Evolutionary conservation across 148 eudicot genomes (phyloP), one percentile per base, ranked within the genome.

Genomic region (Rhododendron simsii): DNA sequence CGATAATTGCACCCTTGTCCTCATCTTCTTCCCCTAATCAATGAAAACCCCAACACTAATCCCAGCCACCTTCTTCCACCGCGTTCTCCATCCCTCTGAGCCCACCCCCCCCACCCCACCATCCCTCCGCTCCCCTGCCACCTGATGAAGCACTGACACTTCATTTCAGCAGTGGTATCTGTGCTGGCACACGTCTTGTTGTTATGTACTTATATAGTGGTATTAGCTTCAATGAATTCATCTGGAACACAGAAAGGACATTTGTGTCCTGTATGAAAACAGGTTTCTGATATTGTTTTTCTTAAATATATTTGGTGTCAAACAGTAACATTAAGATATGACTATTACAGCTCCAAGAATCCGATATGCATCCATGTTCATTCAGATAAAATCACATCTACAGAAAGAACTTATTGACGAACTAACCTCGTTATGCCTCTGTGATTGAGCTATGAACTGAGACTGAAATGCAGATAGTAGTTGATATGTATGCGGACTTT

Each of bases 1-100:
- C 0, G 20, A 30, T 13, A 71, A 71, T 30, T 30, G 76, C 35
- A 15, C 76, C 76, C 7, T 71, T 13, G 20, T 30, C 39, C 39
- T 71, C 76, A 30, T 30, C 76, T 71, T 71, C 76, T 71, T 65
- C 71, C 71, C 76, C 76, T 71, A 30, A 71, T 71, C 76, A 14
- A 30, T 13, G 39, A 33, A 71, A 67, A 67, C 7, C 75, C 8
- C 76, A 14, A 71, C 20, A 33, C 41, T 71, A 33, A 71, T 15
- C 76, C 37, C 76, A 33, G 76, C 41, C 76, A 71, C 76, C 39
- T 59, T 57, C 59, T 53, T 59, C 26, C 65, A 59, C 65, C 26
- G 7, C 65, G 2, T 65, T 65, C 33, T 71, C 76, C 76, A 71
- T 30, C 18, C 14, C 18, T 30, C 41, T 9, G 5, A 33, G 76